phyloP scores from a whole-genome alignment of 1,139 yeast species.

The Diutina scorzettiae region DNA sequence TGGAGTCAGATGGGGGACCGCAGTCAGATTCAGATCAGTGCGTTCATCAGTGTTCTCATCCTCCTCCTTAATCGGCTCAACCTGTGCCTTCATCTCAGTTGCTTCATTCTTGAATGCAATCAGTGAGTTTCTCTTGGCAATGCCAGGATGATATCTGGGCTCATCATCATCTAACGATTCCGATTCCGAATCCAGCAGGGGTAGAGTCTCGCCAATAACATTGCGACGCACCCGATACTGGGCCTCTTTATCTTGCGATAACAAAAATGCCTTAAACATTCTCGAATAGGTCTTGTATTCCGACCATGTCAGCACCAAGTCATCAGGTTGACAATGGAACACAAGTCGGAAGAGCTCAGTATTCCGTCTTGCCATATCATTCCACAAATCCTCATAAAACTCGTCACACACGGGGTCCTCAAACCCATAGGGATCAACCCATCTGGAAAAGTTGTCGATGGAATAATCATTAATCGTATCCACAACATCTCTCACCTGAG shows the following conservation, averaged over 20 bases:
- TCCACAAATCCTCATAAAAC: slow-evolving; percentile 86
- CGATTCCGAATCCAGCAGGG: slow-evolving; percentile 1
- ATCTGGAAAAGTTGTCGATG: slow-evolving; percentile 25
- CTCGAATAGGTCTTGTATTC: slow-evolving; percentile 68
- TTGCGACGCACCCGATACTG: slow-evolving; percentile 16
- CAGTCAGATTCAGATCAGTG: slow-evolving; percentile 3
- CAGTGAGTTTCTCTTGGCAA: neutral
- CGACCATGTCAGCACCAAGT: slow-evolving; percentile 75
- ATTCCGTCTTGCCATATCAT: slow-evolving; percentile 71
- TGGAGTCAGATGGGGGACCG: neutral
- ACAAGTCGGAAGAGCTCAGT: slow-evolving; percentile 73
- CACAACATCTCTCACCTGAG: slow-evolving; percentile 33
- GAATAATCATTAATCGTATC: slow-evolving; percentile 18
- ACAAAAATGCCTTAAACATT: slow-evolving; percentile 41
- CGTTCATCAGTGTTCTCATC: slow-evolving; percentile 7
- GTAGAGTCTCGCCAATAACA: slow-evolving; percentile 10
- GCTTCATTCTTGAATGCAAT: slow-evolving; percentile 1
- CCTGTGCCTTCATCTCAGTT: too few relatives aligned
- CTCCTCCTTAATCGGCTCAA: slow-evolving; percentile 7
- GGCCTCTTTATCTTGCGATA: slow-evolving; percentile 35
- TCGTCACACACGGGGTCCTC: slow-evolving; percentile 72
- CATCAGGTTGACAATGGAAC: slow-evolving; percentile 93
- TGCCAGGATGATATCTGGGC: neutral
- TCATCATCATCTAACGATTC: neutral
- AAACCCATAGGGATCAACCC: slow-evolving; percentile 79